Base-by-base conservation (phyloP, 192 early-diverging fungal genomes). In the Backusella australiensis region DNA sequence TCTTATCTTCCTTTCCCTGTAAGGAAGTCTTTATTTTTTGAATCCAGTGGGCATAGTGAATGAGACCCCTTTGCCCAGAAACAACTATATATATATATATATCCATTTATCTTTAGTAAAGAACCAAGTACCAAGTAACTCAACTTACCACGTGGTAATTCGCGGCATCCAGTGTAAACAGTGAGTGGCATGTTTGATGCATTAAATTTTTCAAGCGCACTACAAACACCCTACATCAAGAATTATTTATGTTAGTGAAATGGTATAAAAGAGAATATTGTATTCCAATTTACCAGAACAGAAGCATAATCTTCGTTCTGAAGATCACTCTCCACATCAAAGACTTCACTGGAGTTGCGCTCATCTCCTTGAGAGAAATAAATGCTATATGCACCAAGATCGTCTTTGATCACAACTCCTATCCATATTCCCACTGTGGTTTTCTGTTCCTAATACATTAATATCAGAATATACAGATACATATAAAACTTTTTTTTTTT, bases 121-220 rank as follows among this genome's bases (percentile, higher is more conserved):
- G 12, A 29, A 29, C 21, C 56, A 63, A 63, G 23, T 29, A 29
- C 26, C 56, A 63, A 29, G 23, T 63, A 63, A 3, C 23, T 12
- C 8, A 63, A 63, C 56, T 63, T 63, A 63, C 56, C 56, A 63
- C 56, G 56, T 63, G 56, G 56, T 29, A 63, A 29, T 23, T 63
- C 56, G 0, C 56, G 56, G 26, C 56, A 63, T 63, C 56, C 56
- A 63, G 56, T 63, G 9, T 63, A 63, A 63, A 63, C 56, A 29
- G 23, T 63, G 56, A 63, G 56, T 63, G 56, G 23, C 9, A 63
- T 63, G 2, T 15, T 63, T 11, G 21, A 63, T 63, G 56, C 56
- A 63, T 63, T 63, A 29, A 63, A 63, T 63, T 63, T 63, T 63
- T 63, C 56, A 32, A 63, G 56, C 29, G 56, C 56, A 63, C 56